phyloP scores from a whole-genome alignment of 1,284 basidiomycete genomes.

The Mycosarcoma mackinlayi region DNA sequence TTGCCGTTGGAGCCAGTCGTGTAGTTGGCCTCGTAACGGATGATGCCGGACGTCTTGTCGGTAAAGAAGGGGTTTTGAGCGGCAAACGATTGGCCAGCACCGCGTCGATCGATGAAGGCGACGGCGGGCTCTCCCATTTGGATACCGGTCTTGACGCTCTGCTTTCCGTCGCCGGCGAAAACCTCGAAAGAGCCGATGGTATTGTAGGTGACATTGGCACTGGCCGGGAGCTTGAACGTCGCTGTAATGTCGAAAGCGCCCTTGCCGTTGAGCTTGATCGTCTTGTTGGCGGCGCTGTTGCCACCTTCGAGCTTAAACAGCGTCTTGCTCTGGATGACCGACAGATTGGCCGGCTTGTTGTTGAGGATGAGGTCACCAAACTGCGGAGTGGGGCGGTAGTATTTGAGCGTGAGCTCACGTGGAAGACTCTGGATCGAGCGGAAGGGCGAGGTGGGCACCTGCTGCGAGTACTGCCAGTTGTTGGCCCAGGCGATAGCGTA shows the following conservation, averaged over 20 bases:
- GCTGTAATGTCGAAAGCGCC: constrained; percentile 67
- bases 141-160: constrained; percentile 50
- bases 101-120: constrained; percentile 67
- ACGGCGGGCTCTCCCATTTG: constrained; percentile 60
- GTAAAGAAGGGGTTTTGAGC: constrained; percentile 67
- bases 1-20: constrained; percentile 8
- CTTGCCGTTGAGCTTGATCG: constrained; percentile 55
- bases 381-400: constrained; percentile 58
- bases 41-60: constrained; percentile 58
- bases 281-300: constrained; percentile 48
- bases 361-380: constrained; percentile 65
- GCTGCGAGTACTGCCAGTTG: constrained; percentile 70
- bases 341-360: constrained; percentile 63
- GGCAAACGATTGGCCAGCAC: constrained; percentile 57
- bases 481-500: constrained; percentile 69
- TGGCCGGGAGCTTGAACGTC: constrained; percentile 55
- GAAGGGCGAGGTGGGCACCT: constrained; percentile 69
- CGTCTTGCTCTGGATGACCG: constrained; percentile 47
- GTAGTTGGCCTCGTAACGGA: constrained; percentile 45
- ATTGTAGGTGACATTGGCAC: constrained; percentile 34
- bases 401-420: constrained; percentile 62
- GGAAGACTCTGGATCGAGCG: constrained; percentile 68
- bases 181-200: constrained; percentile 48
- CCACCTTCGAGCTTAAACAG: constrained; percentile 22
- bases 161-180: constrained; percentile 28